These are phyloP conservation scores for Solanum pennellii DNA, from an alignment of 257 asterid species.

Conservation along the genomic window DNA sequence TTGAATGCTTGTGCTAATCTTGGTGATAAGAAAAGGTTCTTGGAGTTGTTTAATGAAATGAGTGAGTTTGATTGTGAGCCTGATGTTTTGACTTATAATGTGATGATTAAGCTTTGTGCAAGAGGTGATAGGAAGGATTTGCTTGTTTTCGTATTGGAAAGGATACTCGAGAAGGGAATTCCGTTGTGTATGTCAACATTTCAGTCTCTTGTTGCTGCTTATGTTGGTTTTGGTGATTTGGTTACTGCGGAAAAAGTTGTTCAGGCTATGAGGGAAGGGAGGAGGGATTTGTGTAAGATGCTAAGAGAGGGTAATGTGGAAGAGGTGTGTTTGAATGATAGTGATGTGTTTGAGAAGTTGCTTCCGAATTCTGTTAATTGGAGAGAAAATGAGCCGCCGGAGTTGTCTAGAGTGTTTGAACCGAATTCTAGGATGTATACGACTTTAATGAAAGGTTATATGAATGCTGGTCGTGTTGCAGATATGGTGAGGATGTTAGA, in stretches of 20 bases:
- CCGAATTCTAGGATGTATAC: constrained; percentile 87
- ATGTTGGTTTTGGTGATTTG: constrained; percentile 84
- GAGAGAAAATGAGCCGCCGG: constrained; percentile 36
- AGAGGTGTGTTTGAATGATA: background rate
- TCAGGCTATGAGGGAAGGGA: constrained; percentile 81
- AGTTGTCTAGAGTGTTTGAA: constrained; percentile 29
- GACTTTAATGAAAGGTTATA: constrained; percentile 92
- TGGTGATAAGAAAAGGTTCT: constrained; percentile 52
- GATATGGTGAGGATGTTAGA: constrained; percentile 85
- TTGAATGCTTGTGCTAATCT: constrained; percentile 83
- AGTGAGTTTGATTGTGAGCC: constrained; percentile 57
- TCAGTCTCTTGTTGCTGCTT: constrained; percentile 90
- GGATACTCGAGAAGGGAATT: constrained; percentile 47
- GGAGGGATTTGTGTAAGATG: constrained; percentile 69
- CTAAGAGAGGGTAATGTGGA: constrained; percentile 37
- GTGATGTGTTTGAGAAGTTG: constrained; percentile 31
- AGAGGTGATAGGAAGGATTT: constrained; percentile 67
- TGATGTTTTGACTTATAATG: constrained; percentile 70
- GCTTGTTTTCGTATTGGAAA: constrained; percentile 74
- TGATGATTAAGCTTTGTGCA: constrained; percentile 81
- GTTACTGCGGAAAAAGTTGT: constrained; percentile 64
- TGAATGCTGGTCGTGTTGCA: constrained; percentile 65
- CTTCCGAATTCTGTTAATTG: constrained; percentile 49
- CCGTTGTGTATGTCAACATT: constrained; percentile 66
- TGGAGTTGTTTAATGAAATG: constrained; percentile 79